Conservation (phyloP, 1,284 basidiomycete species). For the Caloboletus inedulis region DNA sequence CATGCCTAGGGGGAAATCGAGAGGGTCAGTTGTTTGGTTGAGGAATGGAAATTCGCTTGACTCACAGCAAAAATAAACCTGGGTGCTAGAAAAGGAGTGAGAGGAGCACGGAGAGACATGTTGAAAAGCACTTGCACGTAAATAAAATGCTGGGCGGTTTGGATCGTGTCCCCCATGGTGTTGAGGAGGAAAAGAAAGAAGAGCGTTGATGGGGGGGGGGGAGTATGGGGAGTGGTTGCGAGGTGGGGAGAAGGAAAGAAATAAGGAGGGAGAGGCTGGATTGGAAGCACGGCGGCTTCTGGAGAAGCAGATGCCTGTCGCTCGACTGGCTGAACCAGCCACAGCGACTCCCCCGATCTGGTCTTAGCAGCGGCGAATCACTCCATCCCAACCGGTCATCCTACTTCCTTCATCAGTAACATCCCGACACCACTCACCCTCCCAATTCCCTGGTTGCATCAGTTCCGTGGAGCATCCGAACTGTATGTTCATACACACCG, state of each 20-base stretch:
- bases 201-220: constrained; percentile 3
- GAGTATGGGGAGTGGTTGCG: neutral
- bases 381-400: constrained; percentile 17
- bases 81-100: constrained; percentile 45
- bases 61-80: constrained; percentile 80
- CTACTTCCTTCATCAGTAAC: constrained; percentile 10
- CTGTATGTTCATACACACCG: neutral
- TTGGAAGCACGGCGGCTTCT: constrained; percentile 31
- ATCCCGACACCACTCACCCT: neutral
- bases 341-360: constrained; percentile 32
- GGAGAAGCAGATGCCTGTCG: constrained; percentile 28
- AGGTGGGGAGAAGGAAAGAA: constrained; percentile 23
- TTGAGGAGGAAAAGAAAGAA: constrained; percentile 6
- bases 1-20: constrained; percentile 53
- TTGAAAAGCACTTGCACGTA: constrained; percentile 42
- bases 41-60: constrained; percentile 14
- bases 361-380: constrained; percentile 31
- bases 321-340: constrained; percentile 17
- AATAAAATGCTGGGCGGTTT: constrained; percentile 47
- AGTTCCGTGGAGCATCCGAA: neutral
- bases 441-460: neutral
- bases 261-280: constrained; percentile 18
- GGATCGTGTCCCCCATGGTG: constrained; percentile 40
- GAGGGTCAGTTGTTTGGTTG: constrained; percentile 1
- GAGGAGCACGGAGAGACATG: neutral